These are phyloP conservation scores for Golubevia sp. DNA, from an alignment of 1,284 basidiomycete species.

Conservation along the genomic window DNA sequence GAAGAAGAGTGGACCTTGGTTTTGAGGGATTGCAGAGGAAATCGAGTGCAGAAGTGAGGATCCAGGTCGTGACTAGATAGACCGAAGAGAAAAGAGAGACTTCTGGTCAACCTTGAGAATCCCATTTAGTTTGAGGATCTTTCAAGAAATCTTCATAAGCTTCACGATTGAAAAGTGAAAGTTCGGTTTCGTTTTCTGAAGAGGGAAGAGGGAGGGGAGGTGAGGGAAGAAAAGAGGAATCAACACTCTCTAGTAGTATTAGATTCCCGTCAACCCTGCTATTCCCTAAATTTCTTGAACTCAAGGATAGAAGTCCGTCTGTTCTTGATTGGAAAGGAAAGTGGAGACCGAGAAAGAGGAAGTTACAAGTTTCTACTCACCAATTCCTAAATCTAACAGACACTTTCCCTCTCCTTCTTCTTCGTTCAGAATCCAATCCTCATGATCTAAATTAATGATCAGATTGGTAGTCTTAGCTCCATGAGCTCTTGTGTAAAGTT, in stretches of 20 bases:
- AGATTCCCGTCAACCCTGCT: too few species aligned
- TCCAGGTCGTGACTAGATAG: too few species aligned
- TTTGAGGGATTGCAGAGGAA: too few species aligned
- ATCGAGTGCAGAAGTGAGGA: too few species aligned
- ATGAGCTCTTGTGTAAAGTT: slow-evolving; percentile 91
- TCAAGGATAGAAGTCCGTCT: background rate
- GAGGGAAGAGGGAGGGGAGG: background rate
- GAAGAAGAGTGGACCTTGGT: too few species aligned
- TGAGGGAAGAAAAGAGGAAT: background rate
- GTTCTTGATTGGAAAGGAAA: background rate
- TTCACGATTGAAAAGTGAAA: slow-evolving; percentile 46
- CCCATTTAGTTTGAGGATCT: slow-evolving; percentile 51
- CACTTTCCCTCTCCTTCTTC: slow-evolving; percentile 10
- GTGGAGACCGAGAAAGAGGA: background rate
- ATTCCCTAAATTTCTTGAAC: background rate
- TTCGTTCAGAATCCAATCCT: slow-evolving; percentile 46
- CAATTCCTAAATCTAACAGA: slow-evolving; percentile 9
- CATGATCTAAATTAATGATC: slow-evolving; percentile 58
- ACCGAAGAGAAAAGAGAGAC: too few species aligned
- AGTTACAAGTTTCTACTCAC: slow-evolving; percentile 4
- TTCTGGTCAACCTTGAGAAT: slow-evolving; percentile 13
- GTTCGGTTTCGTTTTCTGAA: slow-evolving; percentile 52
- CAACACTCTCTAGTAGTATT: background rate
- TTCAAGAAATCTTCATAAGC: slow-evolving; percentile 46
- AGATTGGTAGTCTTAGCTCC: slow-evolving; percentile 73